Evolutionary conservation across 768 basidiomycete species (phyloP).

Genomic region (Gloeopeniophorella convolvens): DNA sequence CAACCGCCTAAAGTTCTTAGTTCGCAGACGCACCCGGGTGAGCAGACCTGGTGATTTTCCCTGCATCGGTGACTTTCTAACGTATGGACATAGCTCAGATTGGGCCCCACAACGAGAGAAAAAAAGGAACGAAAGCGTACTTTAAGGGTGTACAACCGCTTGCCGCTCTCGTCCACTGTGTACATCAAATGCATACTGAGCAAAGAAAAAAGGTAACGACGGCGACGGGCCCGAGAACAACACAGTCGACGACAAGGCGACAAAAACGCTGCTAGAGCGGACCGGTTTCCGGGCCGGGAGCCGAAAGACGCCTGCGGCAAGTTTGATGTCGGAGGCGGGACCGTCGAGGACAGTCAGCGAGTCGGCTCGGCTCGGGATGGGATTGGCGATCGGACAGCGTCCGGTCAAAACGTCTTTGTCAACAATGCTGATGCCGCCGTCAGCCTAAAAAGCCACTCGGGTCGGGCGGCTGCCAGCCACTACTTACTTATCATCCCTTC

Average conservation of each 20-base stretch:
- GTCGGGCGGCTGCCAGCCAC: not conserved
- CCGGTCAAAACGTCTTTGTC: not conserved
- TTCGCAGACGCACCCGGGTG: slow-evolving; percentile 71
- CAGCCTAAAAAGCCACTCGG: not conserved
- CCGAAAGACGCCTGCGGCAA: no score
- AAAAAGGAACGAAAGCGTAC: slow-evolving; percentile 37
- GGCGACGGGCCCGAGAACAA: no score
- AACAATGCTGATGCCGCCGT: slow-evolving; percentile 9
- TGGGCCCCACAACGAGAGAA: not conserved
- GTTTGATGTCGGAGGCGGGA: no score
- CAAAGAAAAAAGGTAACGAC: not conserved
- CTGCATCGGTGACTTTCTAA: slow-evolving; percentile 79
- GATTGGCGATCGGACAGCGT: not conserved
- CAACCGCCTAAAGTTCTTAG: no score
- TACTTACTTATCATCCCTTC: not conserved
- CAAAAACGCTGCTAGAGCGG: no score
- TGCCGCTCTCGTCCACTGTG: slow-evolving; percentile 66
- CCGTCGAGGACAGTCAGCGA: not conserved
- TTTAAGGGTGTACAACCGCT: slow-evolving; percentile 89
- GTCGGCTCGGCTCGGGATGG: not conserved
- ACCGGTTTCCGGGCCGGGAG: no score
- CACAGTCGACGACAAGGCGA: no score
- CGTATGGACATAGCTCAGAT: slow-evolving; percentile 2
- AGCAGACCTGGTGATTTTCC: slow-evolving; percentile 88
- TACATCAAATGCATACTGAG: slow-evolving; percentile 95